These are phyloP conservation scores for Colletotrichum ledebouriae DNA, from an alignment of 2,329 filamentous ascomycete genomes.

Conservation along the genomic window DNA sequence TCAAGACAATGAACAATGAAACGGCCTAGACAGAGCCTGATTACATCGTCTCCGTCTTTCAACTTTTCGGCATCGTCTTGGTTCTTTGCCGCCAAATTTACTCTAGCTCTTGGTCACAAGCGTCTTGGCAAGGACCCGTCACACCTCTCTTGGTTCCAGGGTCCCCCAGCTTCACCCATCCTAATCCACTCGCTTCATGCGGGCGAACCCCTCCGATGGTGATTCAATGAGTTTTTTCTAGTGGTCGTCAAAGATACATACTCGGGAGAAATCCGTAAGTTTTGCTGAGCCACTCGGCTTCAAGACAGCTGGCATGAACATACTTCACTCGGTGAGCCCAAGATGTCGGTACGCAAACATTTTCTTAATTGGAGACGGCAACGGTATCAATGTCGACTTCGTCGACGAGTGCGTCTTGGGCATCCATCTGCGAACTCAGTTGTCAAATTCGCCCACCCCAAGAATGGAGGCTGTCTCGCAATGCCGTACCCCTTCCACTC, in stretches of 20 bases:
- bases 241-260: not conserved
- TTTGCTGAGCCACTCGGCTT: constrained; percentile 22
- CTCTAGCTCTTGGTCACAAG: constrained; percentile 19
- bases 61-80: not conserved
- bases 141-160: constrained; percentile 12
- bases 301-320: constrained; percentile 18
- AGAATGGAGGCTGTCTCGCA: constrained; percentile 24
- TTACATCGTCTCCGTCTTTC: not conserved
- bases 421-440: not conserved
- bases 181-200: constrained; percentile 14
- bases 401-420: not conserved
- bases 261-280: not conserved
- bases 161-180: constrained; percentile 13
- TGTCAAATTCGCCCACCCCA: not conserved
- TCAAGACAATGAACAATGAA: constrained; percentile 15
- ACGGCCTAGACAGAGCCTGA: constrained; percentile 5
- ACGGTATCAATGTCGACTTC: not conserved
- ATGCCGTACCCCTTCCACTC: constrained; percentile 10
- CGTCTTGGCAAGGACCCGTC: constrained; percentile 29
- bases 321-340: not conserved
- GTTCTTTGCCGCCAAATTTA: not conserved
- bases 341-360: not conserved
- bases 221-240: not conserved
- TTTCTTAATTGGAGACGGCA: constrained; percentile 10
- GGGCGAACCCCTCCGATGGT: not conserved